Percentiles rank a stretch among this genome's conserved stretches.
phyloP scores from a whole-genome alignment of 2,329 filamentous ascomycete species.

The Sclerotinia nivalis region DNA sequence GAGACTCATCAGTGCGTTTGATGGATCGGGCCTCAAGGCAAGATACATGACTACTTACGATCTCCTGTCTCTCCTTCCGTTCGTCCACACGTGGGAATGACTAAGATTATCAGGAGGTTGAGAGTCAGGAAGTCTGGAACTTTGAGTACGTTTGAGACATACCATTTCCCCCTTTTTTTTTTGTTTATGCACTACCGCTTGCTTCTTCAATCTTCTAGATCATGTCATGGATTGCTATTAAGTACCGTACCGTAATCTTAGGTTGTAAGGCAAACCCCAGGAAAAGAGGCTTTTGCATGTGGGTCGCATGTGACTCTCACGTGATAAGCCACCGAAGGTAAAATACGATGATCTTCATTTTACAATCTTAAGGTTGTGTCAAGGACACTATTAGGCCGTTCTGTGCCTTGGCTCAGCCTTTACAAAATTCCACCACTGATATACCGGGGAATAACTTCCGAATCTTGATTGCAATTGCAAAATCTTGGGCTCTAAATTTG shows the following conservation, averaged over 20 bases:
- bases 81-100: constrained; percentile 23
- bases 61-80: constrained; percentile 9
- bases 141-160: constrained; percentile 14
- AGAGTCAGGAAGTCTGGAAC: constrained; percentile 13
- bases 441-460: constrained; percentile 4
- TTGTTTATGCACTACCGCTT: background rate
- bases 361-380: background rate
- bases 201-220: constrained; percentile 13
- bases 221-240: constrained; percentile 6
- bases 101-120: constrained; percentile 10
- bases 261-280: background rate
- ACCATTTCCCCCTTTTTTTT: constrained; percentile 18
- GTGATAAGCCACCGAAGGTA: background rate
- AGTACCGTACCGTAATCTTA: constrained; percentile 1
- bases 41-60: background rate
- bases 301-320: constrained; percentile 1
- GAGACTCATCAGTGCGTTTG: constrained; percentile 14
- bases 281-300: background rate
- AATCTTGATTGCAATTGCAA: background rate
- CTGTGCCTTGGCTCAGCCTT: background rate
- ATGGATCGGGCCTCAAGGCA: background rate
- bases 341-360: constrained; percentile 15
- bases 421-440: background rate
- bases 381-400: background rate
- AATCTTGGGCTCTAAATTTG: background rate